Evolutionary conservation across 768 basidiomycete species (phyloP), one percentile per base, ranked within the genome.

Genomic region (Lyophyllum semitale): DNA sequence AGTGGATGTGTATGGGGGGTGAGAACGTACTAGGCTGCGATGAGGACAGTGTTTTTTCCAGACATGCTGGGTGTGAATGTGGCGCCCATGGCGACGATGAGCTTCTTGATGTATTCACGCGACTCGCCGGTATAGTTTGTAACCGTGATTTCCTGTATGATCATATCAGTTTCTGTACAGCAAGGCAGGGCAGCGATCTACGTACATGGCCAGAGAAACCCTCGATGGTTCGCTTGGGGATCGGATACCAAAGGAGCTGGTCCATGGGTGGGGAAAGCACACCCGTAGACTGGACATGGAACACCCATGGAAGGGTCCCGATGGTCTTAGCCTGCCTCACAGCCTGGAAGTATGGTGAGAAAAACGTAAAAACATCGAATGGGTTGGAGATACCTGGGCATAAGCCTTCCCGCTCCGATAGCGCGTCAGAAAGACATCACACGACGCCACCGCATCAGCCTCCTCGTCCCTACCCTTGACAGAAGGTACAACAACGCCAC

Each of bases 41-140:
- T 82, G 32, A 97, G 83, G 37, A 85, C 84, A 4, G 89, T 93
- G 63, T 93, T 96, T 20, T 74, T 72, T 9, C 80, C 81, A 0
- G 84, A 82, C 88, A 98, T 89, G 45, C 83, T 90, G 0, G 93
- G 84, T 2, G 92, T 93, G 63, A 93, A 95, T 25, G 71, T 77
- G 1, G 83, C 93, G 1, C 93, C 95, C 80, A 92, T 84, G 4
- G 82, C 71, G 5, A 72, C 72, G 48, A 98, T 90, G 15, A 98
- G 74, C 58, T 84, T 86, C 73, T 93, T 93, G 48, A 98, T 78
- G 64, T 95, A 95, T 49, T 96, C 94, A 2, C 94, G 80, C 6
- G 90, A 81, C 33, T 87, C 84, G 2, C 95, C 94, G 0, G 91
- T 89, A 66, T 95, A 96, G 65, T 95, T 95, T 0, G 93, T 93